A percentile compares a stretch with the other conserved stretches of the same genome.
These are phyloP conservation scores for Heterobasidion occidentale DNA, from an alignment of 1,284 basidiomycete species.

Conservation along the genomic window DNA sequence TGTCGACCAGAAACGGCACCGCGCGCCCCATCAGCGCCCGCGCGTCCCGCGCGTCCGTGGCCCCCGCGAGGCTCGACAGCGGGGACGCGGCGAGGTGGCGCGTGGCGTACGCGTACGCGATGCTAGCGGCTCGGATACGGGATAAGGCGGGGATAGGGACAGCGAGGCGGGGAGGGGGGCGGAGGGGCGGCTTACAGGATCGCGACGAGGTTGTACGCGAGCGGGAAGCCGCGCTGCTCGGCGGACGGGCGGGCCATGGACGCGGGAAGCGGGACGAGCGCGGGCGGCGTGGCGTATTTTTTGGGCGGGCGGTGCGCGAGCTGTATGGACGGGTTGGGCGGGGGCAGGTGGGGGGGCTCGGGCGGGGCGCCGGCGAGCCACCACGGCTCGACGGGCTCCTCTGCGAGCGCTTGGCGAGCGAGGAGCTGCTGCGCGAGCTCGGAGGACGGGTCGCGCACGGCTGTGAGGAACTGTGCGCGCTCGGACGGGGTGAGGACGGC, in stretches of 20 bases:
- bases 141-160: not conserved
- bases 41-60: slow-evolving; percentile 30
- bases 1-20: slow-evolving; percentile 55
- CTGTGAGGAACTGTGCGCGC: slow-evolving; percentile 47
- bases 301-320: slow-evolving; percentile 8
- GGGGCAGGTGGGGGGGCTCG: slow-evolving; percentile 7
- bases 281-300: slow-evolving; percentile 32
- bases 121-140: slow-evolving; percentile 25
- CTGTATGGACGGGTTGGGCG: slow-evolving; percentile 3
- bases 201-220: slow-evolving; percentile 59
- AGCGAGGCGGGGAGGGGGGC: not conserved
- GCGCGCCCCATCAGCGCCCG: slow-evolving; percentile 38
- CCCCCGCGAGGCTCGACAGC: slow-evolving; percentile 26
- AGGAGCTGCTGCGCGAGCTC: slow-evolving; percentile 51
- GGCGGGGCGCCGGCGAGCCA: slow-evolving; percentile 32
- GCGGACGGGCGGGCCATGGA: slow-evolving; percentile 23
- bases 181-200: slow-evolving; percentile 43
- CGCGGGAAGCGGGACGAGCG: slow-evolving; percentile 39
- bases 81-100: slow-evolving; percentile 54
- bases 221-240: slow-evolving; percentile 20
- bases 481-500: slow-evolving; percentile 48
- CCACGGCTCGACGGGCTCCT: slow-evolving; percentile 49
- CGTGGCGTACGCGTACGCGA: slow-evolving; percentile 58
- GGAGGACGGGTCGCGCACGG: slow-evolving; percentile 50
- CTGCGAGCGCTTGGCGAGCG: slow-evolving; percentile 45